Evolutionary conservation across 805 yeast genomes (phyloP).

Genomic region (Schwanniomyces yamadae): DNA sequence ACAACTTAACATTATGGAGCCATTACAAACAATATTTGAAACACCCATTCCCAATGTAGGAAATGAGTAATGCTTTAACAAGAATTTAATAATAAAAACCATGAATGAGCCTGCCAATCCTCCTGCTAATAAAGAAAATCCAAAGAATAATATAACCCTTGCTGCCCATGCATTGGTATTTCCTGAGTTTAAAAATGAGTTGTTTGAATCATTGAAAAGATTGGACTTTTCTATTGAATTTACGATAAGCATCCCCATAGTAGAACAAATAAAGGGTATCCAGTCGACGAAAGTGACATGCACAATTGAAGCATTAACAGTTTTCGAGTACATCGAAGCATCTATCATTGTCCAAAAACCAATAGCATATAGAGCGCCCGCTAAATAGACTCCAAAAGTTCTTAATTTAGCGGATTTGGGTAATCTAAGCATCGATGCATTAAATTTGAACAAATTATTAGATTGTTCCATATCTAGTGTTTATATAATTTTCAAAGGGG

Average conservation of each 20-base stretch:
- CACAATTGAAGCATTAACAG: slow-evolving; percentile 79
- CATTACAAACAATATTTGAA: slow-evolving; percentile 78
- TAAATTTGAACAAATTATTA: slow-evolving; percentile 62
- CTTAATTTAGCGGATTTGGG: slow-evolving; percentile 73
- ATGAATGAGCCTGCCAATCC: slow-evolving; percentile 92
- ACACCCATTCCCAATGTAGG: slow-evolving; percentile 96
- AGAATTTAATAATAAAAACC: slow-evolving; percentile 80
- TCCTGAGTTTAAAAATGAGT: slow-evolving; percentile 40
- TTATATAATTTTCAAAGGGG: background rate
- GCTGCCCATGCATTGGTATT: slow-evolving; percentile 85
- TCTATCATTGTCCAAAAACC: slow-evolving; percentile 91
- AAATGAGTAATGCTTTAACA: slow-evolving; percentile 72
- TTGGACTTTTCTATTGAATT: slow-evolving; percentile 70
- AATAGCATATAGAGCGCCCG: slow-evolving; percentile 75
- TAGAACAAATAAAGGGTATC: slow-evolving; percentile 88
- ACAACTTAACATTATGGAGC: slow-evolving; percentile 83
- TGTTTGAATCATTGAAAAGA: slow-evolving; percentile 42
- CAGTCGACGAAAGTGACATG: slow-evolving; percentile 93
- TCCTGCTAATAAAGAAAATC: slow-evolving; percentile 90
- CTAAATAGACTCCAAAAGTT: slow-evolving; percentile 70
- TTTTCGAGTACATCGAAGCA: slow-evolving; percentile 81
- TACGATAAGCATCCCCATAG: slow-evolving; percentile 84
- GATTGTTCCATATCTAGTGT: slow-evolving; percentile 37
- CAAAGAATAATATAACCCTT: slow-evolving; percentile 82
- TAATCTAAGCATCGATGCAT: slow-evolving; percentile 49